phyloP scores from a whole-genome alignment of 2,329 filamentous ascomycete genomes.

The Ophiognomonia clavigignenti-juglandacearum region DNA sequence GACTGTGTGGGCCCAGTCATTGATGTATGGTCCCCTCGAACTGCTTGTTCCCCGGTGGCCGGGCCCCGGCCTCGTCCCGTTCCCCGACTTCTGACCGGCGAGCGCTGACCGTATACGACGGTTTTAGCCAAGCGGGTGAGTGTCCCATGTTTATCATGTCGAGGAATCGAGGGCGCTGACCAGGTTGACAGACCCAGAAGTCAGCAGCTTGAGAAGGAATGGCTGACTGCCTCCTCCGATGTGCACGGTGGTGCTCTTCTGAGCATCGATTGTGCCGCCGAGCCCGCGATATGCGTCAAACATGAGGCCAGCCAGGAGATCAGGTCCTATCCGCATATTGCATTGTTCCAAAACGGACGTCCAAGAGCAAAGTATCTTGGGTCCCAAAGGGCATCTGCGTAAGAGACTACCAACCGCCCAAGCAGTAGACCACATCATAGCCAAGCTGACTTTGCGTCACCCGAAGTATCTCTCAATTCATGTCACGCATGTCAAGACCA shows the following conservation, averaged over 20 bases:
- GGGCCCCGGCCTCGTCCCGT: no score
- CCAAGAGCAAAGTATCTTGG: conserved; percentile 18
- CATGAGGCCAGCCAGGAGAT: no score
- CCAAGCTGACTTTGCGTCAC: background rate
- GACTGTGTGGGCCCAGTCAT: conserved; percentile 11
- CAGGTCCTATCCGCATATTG: conserved; percentile 18
- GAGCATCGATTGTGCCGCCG: conserved; percentile 21
- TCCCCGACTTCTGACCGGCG: background rate
- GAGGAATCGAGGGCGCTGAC: background rate
- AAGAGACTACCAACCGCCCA: conserved; percentile 9
- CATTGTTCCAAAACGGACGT: conserved; percentile 17
- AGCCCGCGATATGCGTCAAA: conserved; percentile 14
- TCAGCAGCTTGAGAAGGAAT: conserved; percentile 20
- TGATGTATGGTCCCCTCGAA: conserved; percentile 15
- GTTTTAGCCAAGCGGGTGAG: conserved; percentile 12
- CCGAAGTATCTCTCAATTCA: conserved; percentile 21
- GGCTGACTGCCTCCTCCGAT: conserved; percentile 16
- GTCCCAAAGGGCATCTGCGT: conserved; percentile 18
- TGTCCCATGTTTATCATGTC: background rate
- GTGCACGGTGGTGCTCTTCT: conserved; percentile 13
- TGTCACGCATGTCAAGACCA: conserved; percentile 23
- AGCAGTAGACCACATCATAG: background rate
- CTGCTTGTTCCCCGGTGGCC: no score
- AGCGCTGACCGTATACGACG: background rate
- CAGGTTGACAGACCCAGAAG: conserved; percentile 7